A percentile compares a stretch with the other conserved stretches of the same genome.
These are phyloP conservation scores for Xylariales sp. DNA, from an alignment of 2,329 filamentous ascomycete species.

Conservation along the genomic window DNA sequence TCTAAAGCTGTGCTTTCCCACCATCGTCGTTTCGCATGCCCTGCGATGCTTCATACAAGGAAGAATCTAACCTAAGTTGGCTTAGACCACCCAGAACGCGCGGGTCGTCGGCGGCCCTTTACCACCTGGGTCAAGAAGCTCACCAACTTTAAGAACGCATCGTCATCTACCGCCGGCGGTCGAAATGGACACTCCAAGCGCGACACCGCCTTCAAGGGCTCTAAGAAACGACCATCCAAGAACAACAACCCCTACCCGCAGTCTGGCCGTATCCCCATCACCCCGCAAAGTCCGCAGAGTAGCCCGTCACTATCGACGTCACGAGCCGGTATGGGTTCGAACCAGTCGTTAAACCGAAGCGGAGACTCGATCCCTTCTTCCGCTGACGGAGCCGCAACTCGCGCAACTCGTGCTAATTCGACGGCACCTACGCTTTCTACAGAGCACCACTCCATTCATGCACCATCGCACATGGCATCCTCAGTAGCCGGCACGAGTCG, in stretches of 20 bases:
- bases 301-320: constrained; percentile 67
- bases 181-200: constrained; percentile 56
- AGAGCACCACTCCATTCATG: constrained; percentile 78
- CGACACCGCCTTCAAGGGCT: constrained; percentile 53
- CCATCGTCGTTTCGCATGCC: constrained; percentile 14
- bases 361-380: constrained; percentile 72
- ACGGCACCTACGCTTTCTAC: constrained; percentile 85
- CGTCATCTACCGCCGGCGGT: constrained; percentile 62
- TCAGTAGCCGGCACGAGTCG: constrained; percentile 78
- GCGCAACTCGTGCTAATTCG: constrained; percentile 75
- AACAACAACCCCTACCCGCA: constrained; percentile 94
- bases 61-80: constrained; percentile 46
- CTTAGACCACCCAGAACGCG: constrained; percentile 72
- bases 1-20: neutral
- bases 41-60: constrained; percentile 16
- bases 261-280: constrained; percentile 69
- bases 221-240: constrained; percentile 71
- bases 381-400: constrained; percentile 66
- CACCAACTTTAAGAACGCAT: constrained; percentile 80
- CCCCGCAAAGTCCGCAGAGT: constrained; percentile 55
- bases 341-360: constrained; percentile 66
- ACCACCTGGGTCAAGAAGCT: constrained; percentile 95
- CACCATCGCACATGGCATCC: constrained; percentile 77
- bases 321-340: constrained; percentile 61
- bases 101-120: constrained; percentile 83